Percentiles rank a stretch among this genome's conserved stretches.
Conservation (phyloP, 2,329 filamentous ascomycete species). For the Whalleya microplaca region DNA sequence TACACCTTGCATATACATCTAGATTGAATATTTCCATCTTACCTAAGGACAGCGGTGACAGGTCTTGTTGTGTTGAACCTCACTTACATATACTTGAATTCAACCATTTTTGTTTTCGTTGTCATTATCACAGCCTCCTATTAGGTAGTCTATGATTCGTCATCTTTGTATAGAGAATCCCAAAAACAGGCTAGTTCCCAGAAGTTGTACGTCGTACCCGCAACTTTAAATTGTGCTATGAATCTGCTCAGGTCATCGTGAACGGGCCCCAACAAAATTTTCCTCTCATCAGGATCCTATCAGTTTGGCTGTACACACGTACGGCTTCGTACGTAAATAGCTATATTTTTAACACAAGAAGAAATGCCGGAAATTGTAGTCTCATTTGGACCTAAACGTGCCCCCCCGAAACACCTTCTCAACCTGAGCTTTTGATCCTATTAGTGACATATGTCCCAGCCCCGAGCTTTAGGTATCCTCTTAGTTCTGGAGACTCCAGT, state of each 20-base stretch:
- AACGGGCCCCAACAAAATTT: constrained; percentile 29
- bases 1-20: background rate
- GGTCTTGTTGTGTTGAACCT: background rate
- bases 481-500: too few species aligned
- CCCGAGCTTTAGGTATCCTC: too few species aligned
- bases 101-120: background rate
- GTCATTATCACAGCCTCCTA: too few species aligned
- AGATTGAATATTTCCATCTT: background rate
- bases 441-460: constrained; percentile 1
- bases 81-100: background rate
- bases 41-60: background rate
- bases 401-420: background rate
- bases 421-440: constrained; percentile 22
- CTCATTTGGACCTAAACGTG: constrained; percentile 12
- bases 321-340: background rate
- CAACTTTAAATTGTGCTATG: background rate
- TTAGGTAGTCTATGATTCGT: background rate
- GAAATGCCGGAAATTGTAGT: constrained; percentile 24
- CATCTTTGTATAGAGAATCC: background rate
- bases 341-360: constrained; percentile 22
- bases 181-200: background rate
- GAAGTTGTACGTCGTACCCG: background rate
- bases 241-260: constrained; percentile 3
- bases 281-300: constrained; percentile 6
- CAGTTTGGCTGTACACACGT: background rate